Base-by-base conservation (phyloP, 345 rosid genomes). In the Hibiscus tridactylites region DNA sequence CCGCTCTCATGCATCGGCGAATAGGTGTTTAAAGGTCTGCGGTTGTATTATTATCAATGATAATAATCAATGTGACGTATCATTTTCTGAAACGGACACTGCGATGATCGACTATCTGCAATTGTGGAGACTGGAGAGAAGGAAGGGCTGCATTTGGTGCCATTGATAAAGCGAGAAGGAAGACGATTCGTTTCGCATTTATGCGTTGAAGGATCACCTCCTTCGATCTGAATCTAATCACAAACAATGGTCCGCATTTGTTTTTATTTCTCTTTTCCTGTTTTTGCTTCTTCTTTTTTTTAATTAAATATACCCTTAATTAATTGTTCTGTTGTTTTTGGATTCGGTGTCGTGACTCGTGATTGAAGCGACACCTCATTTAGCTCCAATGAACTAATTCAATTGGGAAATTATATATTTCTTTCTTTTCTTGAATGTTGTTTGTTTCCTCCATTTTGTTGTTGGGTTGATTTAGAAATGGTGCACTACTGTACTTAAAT, bases 241-340 rank as follows among this genome's bases (percentile, higher is more conserved):
- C 33, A 74, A 65, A 77, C 26, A 60, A 85, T 85, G 88, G 88
- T 83, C 10, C 66, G 52, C 49, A 61, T 52, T 71, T 28, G 16
- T 21, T 64, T 56, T 46, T 57, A 9, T 64, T 65, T 42, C 19
- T 13, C 4, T 73, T 31, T 50, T 63, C 9, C 19, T 66, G 8
- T 4, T 28, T 63, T 72, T 26, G 29, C 69, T 33, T 72, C 46
- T 21, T 21, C 0, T 21, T 21, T 21, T 21, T 21, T 21, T 33
- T 28, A n/a, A 6, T 37, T 73, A 16, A 19, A 50, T 50, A 3
- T 16, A 28, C 12, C 44, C 1, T 26, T 16, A 58, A 13, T 50
- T 9, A 10, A 44, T 10, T 16, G 4, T 50, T 61, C 28, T 73
- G 49, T 63, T 63, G 24, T 50, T 49, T 35, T 50, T 63, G 16